Conservation (phyloP, 768 basidiomycete species). For the Trametes sanguinea region DNA sequence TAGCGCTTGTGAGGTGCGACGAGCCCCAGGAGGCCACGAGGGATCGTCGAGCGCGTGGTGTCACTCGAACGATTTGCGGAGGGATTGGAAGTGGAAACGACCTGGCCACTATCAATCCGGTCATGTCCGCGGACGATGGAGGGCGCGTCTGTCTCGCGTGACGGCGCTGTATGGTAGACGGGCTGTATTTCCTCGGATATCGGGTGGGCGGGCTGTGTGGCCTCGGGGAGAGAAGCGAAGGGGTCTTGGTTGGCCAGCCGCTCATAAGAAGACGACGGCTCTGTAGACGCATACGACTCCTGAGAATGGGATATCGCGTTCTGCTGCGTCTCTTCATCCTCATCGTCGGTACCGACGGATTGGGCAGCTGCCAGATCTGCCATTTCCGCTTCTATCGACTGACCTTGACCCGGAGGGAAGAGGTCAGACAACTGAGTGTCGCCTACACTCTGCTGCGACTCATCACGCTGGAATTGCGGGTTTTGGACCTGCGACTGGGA, state of each 20-base stretch:
- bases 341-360: neutral
- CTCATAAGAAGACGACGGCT: conserved; percentile 23
- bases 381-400: conserved; percentile 2
- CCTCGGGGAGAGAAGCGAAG: conserved; percentile 8
- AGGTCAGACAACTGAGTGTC: conserved; percentile 16
- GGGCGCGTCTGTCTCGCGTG: neutral
- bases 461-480: neutral
- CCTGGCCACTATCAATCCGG: conserved; percentile 12
- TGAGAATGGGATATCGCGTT: neutral
- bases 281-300: conserved; percentile 14
- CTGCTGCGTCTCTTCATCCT: neutral
- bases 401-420: conserved; percentile 14
- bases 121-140: conserved; percentile 2
- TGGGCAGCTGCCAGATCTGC: neutral
- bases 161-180: conserved; percentile 3
- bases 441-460: neutral
- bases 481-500: neutral
- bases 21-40: conserved; percentile 4
- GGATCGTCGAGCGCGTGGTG: neutral
- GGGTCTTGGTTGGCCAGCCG: conserved; percentile 15
- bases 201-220: conserved; percentile 19
- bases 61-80: conserved; percentile 6
- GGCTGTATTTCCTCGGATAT: neutral
- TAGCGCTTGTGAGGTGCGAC: conserved; percentile 19
- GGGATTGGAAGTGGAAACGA: conserved; percentile 3